Evolutionary conservation across 805 yeast species (phyloP), one percentile per base, ranked within the genome.

Genomic region (Yarrowia sp.): DNA sequence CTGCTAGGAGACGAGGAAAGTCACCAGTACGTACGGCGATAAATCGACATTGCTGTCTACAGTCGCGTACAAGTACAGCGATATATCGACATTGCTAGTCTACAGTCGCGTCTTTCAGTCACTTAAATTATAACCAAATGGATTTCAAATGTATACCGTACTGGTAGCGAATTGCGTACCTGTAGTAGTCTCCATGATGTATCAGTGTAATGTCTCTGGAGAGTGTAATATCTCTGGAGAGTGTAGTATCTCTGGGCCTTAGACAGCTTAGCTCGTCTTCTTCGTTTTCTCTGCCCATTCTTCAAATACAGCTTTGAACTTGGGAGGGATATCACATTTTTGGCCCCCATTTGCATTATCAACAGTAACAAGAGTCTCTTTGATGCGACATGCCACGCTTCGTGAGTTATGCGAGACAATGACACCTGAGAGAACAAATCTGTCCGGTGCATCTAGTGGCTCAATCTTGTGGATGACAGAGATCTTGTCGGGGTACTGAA

Each of bases 401-500:
- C 21, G 33, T 14, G 58, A 33, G 9, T 51, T 22, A 11, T 51
- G 58, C 12, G 58, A 51, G 10, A 51, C 40, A 33, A 51, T 19
- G 30, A 51, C 41, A 10, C 58, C 58, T n/a, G 33, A 32, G 9
- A 51, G 30, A 16, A 33, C 41, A 11, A 22, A 51, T n/a, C 58
- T 10, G 30, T 51, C 58, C 4, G 58, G 58, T 3, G 28, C n/a
- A 9, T 30, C 33, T 12, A 51, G 7, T 4, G 58, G 58, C 30
- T 51, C 58, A 6, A 51, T 19, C 35, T 51, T 51, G 58, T 51
- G 58, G 10, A 51, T 51, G n/a, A 51, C 58, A 6, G 58, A 33
- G 16, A 33, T 33, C 21, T 14, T 14, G 19, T 51, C 58, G 5
- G 58, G 58, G 41, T 33, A 51, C 40, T 51, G 58, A 8, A 51